These are phyloP conservation scores for Apiospora phragmitis DNA, from an alignment of 2,329 filamentous ascomycete species.

Conservation along the genomic window DNA sequence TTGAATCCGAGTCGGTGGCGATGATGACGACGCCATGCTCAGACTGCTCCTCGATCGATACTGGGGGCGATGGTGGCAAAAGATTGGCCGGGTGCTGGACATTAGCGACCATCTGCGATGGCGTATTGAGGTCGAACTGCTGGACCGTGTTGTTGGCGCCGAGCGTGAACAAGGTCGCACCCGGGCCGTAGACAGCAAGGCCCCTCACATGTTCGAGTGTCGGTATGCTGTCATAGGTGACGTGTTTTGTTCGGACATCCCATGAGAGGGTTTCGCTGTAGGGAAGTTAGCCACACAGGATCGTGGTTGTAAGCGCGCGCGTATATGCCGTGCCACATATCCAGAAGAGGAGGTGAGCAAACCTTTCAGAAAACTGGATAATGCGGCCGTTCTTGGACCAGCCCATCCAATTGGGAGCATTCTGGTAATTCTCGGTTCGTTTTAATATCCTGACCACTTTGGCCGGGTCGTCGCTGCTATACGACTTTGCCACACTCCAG, in stretches of 20 bases:
- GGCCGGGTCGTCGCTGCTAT: conserved; percentile 70
- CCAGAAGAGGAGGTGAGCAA: conserved; percentile 36
- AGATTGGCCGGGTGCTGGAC: conserved; percentile 82
- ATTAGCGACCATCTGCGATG: conserved; percentile 77
- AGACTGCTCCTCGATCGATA: conserved; percentile 72
- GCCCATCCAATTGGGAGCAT: conserved; percentile 90
- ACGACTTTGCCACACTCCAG: conserved; percentile 90
- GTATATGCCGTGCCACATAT: conserved; percentile 29
- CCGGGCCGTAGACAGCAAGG: conserved; percentile 84
- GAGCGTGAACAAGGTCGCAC: conserved; percentile 88
- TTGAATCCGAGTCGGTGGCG: conserved; percentile 53
- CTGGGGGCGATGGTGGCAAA: conserved; percentile 78
- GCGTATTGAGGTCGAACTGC: conserved; percentile 90
- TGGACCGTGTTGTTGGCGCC: conserved; percentile 87
- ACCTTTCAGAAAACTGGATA: conserved; percentile 90
- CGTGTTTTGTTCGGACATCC: conserved; percentile 98
- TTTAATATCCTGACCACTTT: conserved; percentile 88
- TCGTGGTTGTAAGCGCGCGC: conserved; percentile 45
- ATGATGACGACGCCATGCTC: conserved; percentile 53
- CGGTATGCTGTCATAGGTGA: conserved; percentile 85
- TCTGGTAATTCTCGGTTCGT: conserved; percentile 69
- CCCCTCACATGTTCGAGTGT: conserved; percentile 80
- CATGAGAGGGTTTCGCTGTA: conserved; percentile 84
- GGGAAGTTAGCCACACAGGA: conserved; percentile 25
- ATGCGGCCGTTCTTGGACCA: conserved; percentile 99